Percentiles rank a stretch among this genome's conserved stretches.
These are phyloP conservation scores for Eucalyptus albens DNA, from an alignment of 345 rosid species.

Conservation along the genomic window DNA sequence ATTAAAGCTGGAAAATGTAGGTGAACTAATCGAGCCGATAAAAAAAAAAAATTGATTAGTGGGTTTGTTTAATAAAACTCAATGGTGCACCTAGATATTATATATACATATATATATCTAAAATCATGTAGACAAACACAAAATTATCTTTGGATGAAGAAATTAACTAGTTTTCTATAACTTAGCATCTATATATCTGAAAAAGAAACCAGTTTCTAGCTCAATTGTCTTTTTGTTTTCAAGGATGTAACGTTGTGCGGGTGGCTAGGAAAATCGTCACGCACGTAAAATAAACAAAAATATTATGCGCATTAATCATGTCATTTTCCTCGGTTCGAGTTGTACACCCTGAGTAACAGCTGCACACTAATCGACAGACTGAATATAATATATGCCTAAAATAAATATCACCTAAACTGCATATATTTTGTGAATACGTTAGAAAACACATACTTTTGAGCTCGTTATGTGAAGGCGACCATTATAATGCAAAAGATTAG, in stretches of 20 bases:
- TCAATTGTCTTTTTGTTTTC: too few relatives aligned
- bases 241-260: not conserved
- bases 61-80: not conserved
- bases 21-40: not conserved
- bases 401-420: not conserved
- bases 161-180: not conserved
- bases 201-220: not conserved
- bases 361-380: not conserved
- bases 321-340: not conserved
- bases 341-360: not conserved
- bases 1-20: not conserved
- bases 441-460: not conserved
- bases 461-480: not conserved
- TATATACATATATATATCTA: not conserved
- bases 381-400: not conserved
- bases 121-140: not conserved
- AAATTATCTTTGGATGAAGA: not conserved
- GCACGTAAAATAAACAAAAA: not conserved
- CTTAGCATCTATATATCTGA: not conserved
- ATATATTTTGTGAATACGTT: not conserved
- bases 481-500: not conserved
- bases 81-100: not conserved
- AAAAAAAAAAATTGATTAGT: not conserved
- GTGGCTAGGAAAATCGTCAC: not conserved
- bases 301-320: not conserved